Evolutionary conservation across 2,329 filamentous ascomycete species (phyloP), one percentile per base, ranked within the genome.

Genomic region (Paraphaeosphaeria minitans): DNA sequence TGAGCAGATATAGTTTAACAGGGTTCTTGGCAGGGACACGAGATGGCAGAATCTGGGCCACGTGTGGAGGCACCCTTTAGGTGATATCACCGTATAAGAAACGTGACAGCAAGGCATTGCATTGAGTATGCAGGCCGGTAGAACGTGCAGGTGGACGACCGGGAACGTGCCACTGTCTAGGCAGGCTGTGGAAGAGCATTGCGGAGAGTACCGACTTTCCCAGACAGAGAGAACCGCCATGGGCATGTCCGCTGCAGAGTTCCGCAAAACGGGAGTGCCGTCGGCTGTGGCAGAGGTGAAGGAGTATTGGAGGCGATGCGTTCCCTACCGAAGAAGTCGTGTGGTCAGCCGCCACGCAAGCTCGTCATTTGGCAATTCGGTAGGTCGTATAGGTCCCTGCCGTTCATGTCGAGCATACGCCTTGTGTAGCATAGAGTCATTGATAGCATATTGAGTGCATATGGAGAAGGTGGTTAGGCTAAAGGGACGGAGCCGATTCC

Each of bases 391-490:
- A 63, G 41, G 33, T 55, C 54, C 52, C 67, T 56, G 58, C 60
- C 54, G 50, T 55, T 66, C 59, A 69, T 70, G 60, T 69, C 64
- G 63, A 59, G 55, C 48, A 52, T 51, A 43, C 57, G 59, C 59
- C 57, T 61, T 58, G 61, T 63, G 61, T 58, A 50, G 62, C 64
- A 57, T 53, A 56, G 46, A 53, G 53, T 21, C 37, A 57, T 71
- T 71, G 67, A 66, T 8, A 45, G 56, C 66, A 73, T 71, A 74
- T 73, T 69, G 68, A 68, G 57, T 55, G 59, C 49, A 60, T 61
- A 63, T 66, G 59, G 66, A 64, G 56, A 66, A 63, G 53, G 57
- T 54, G 49, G 71, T 68, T 64, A 74, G 71, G 72, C 70, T 74
- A 72, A 73, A 73, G 50, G 51, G 53, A 55, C 51, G 54, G 53